A percentile compares a stretch with the other conserved stretches of the same genome.
Conservation (phyloP, 495 filamentous ascomycete genomes). For the Penicillium canescens region DNA sequence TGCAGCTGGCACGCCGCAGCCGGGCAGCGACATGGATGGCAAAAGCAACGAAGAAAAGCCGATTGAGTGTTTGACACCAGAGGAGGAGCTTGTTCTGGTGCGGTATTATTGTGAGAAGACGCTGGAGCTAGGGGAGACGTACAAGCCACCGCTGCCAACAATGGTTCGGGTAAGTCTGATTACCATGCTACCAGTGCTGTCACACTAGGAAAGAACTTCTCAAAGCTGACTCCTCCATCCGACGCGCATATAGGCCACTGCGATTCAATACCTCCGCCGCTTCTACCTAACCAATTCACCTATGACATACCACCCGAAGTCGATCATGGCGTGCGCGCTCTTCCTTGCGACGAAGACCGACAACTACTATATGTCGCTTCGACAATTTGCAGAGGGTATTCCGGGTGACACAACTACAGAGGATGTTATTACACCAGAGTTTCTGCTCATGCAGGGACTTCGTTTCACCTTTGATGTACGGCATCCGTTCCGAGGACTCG, state of each 20-base stretch:
- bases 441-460: slow-evolving; percentile 87
- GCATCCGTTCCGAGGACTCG: slow-evolving; percentile 85
- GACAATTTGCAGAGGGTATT: slow-evolving; percentile 63
- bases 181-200: too few relatives aligned
- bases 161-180: slow-evolving; percentile 64
- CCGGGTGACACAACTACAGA: slow-evolving; percentile 64
- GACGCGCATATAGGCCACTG: slow-evolving; percentile 63
- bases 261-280: slow-evolving; percentile 85
- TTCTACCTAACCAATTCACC: slow-evolving; percentile 94
- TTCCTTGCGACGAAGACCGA: slow-evolving; percentile 94
- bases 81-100: slow-evolving; percentile 82
- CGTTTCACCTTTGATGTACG: slow-evolving; percentile 90
- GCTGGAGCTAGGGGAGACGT: slow-evolving; percentile 71
- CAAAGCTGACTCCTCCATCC: background rate
- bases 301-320: slow-evolving; percentile 90
- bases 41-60: slow-evolving; percentile 42
- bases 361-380: slow-evolving; percentile 71
- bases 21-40: slow-evolving; percentile 32
- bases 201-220: background rate
- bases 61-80: slow-evolving; percentile 71
- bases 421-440: slow-evolving; percentile 85
- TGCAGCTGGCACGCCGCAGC: slow-evolving; percentile 37
- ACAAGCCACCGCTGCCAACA: slow-evolving; percentile 75
- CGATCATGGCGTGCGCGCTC: slow-evolving; percentile 80
- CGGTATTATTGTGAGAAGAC: slow-evolving; percentile 75